Percentiles rank a stretch among this genome's conserved stretches.
Evolutionary conservation across 805 yeast species (phyloP).

Genomic region (Candida maris): DNA sequence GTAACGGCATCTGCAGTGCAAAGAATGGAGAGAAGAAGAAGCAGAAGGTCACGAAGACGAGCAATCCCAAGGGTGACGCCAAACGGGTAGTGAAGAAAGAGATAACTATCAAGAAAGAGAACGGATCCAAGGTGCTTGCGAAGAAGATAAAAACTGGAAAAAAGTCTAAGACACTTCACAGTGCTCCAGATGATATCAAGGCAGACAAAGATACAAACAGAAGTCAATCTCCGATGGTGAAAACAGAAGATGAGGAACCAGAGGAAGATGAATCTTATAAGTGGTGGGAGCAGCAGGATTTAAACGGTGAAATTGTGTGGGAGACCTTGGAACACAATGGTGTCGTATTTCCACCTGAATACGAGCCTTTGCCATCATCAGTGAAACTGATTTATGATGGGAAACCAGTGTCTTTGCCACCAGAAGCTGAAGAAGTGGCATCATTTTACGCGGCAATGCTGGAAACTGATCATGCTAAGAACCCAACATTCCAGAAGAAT

Average conservation of each 20-base stretch:
- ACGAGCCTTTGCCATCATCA: conserved; percentile 76
- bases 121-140: conserved; percentile 1
- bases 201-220: conserved; percentile 8
- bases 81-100: conserved; percentile 8
- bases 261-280: conserved; percentile 63
- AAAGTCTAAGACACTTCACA: conserved; percentile 4
- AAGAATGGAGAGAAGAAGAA: neutral
- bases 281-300: conserved; percentile 79
- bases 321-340: conserved; percentile 82
- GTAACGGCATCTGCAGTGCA: neutral
- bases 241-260: conserved; percentile 33
- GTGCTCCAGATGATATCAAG: conserved; percentile 3
- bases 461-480: conserved; percentile 83
- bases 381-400: conserved; percentile 77
- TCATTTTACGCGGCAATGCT: conserved; percentile 90
- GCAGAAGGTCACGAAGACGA: conserved; percentile 10
- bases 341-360: conserved; percentile 89
- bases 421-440: conserved; percentile 92
- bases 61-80: conserved; percentile 4
- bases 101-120: conserved; percentile 7
- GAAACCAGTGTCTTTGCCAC: conserved; percentile 68
- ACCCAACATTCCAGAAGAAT: conserved; percentile 81
- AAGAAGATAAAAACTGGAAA: conserved; percentile 3
- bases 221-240: conserved; percentile 17
- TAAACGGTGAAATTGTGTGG: conserved; percentile 82